Evolutionary conservation across 2,329 filamentous ascomycete genomes (phyloP).

Genomic region (Cryphonectria japonica): DNA sequence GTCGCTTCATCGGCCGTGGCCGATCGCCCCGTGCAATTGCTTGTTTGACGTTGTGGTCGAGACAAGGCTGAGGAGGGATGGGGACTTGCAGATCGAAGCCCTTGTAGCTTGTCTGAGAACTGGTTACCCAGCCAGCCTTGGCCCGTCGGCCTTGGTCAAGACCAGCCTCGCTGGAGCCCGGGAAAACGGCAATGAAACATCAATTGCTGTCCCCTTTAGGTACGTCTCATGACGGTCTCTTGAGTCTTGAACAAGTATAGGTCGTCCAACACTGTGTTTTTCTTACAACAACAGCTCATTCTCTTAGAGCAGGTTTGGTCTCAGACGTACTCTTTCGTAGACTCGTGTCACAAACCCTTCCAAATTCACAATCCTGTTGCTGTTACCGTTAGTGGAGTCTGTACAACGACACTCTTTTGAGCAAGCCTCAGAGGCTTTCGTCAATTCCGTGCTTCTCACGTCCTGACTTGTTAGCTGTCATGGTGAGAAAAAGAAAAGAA

Average conservation of each 20-base stretch:
- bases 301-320: neutral
- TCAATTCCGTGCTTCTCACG: neutral
- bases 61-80: slow-evolving; percentile 2
- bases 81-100: neutral
- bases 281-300: neutral
- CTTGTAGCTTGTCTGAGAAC: neutral
- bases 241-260: neutral
- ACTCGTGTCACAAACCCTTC: neutral
- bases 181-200: neutral
- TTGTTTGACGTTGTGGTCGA: slow-evolving; percentile 14
- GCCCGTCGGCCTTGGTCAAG: neutral
- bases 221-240: neutral
- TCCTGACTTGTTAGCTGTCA: neutral
- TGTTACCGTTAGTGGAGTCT: neutral
- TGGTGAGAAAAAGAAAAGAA: neutral
- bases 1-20: neutral
- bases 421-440: neutral
- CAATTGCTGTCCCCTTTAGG: neutral
- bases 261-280: neutral
- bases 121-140: neutral
- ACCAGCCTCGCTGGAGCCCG: neutral
- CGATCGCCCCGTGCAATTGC: neutral
- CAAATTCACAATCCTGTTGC: neutral
- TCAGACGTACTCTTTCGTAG: neutral
- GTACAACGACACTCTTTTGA: neutral